Evolutionary conservation across 164 flowering plant genomes (phyloP), one percentile per base, ranked within the genome.

Genomic region (Magnolia kwangsiensis): DNA sequence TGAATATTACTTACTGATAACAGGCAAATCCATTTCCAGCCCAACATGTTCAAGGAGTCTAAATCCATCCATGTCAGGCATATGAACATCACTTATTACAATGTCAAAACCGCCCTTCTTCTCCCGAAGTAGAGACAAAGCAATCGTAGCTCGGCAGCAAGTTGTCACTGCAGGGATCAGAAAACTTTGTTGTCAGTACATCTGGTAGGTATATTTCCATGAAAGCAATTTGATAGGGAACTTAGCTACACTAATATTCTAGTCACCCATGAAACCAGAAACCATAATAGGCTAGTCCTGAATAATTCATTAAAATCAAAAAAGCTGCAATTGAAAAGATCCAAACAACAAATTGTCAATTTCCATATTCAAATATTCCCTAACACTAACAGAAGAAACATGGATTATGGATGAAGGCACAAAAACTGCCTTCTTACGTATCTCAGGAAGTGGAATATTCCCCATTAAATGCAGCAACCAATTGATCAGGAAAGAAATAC

Each of bases 31-130:
- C 96, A 90, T 93, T 81, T 93, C 98, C 66, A 92, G 80, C 71
- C 97, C 95, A 84, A 94, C 91, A 75, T 72, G 93, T 82, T 94
- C 95, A 76, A 94, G 97, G 66, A 93, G 94, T 67, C 89, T 92
- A 78, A 78, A 89, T 10, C 98, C 96, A 84, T 93, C 95, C 95
- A 93, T 92, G 84, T 92, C 98, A 50, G 98, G 98, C 98, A 94
- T 94, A 71, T 92, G 89, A 51, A 94, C 98, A 81, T 92, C 98
- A 82, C 98, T 91, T 50, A 93, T 87, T 18, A 93, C 91, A 64
- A 93, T 78, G 85, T 94, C 98, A 80, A 89, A 94, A 77, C 84
- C 83, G 29, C 92, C 95, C 78, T 90, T 94, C 79, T 77, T 84
- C 82, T 89, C 94, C 72, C 97, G 86, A 24, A 94, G 86, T 45